Percentiles rank a stretch among this genome's conserved stretches.
phyloP scores from a whole-genome alignment of 1,284 basidiomycete genomes.

The Agroathelia rolfsii region DNA sequence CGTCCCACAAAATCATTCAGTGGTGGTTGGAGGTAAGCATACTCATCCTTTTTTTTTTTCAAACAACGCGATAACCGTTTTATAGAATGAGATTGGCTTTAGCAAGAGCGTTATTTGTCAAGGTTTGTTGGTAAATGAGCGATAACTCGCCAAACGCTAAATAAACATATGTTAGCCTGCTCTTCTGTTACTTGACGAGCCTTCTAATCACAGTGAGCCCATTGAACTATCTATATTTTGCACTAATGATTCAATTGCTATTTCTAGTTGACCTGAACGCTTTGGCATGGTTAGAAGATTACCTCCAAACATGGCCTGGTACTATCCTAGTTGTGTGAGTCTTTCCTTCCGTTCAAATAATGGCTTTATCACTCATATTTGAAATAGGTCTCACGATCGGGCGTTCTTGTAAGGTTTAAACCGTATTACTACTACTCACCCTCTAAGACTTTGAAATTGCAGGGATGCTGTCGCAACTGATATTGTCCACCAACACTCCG shows the following conservation, averaged over 20 bases:
- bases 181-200: conserved; percentile 85
- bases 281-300: conserved; percentile 86
- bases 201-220: conserved; percentile 92
- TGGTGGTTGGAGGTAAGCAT: conserved; percentile 84
- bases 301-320: conserved; percentile 92
- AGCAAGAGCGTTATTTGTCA: conserved; percentile 89
- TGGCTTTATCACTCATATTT: neutral
- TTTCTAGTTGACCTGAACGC: conserved; percentile 75
- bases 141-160: conserved; percentile 2
- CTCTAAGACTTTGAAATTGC: no score
- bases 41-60: no score
- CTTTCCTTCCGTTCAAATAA: neutral
- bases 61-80: no score
- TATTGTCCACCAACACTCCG: conserved; percentile 95
- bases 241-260: no score
- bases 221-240: no score
- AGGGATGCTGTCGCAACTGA: conserved; percentile 92
- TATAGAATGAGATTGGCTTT: conserved; percentile 80
- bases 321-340: conserved; percentile 90
- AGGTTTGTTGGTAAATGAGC: conserved; percentile 40
- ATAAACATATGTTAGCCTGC: conserved; percentile 40
- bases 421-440: conserved; percentile 2
- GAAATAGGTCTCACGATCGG: conserved; percentile 84
- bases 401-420: conserved; percentile 70
- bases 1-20: conserved; percentile 83